Conservation (phyloP, 208 protist genomes). For the Strigomonas culicis region DNA sequence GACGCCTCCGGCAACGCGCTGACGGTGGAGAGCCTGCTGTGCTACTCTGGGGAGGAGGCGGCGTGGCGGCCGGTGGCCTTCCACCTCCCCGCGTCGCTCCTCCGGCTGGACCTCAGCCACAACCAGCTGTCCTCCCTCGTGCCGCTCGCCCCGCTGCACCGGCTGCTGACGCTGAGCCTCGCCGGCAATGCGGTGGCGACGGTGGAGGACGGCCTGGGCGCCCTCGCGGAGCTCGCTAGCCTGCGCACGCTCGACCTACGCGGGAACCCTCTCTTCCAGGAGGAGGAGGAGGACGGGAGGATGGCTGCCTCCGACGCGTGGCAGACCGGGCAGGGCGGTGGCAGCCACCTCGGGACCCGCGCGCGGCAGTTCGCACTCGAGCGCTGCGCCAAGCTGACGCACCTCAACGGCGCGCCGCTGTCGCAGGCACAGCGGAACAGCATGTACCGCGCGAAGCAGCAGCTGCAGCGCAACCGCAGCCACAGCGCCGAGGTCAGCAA, state of each 20-base stretch:
- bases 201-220: conserved; percentile 13
- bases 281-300: not conserved
- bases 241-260: conserved; percentile 59
- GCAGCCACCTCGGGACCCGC: not conserved
- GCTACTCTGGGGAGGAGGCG: too few species aligned
- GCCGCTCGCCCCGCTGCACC: conserved; percentile 27
- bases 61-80: not conserved
- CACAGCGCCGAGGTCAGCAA: not conserved
- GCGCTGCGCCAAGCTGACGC: conserved; percentile 20
- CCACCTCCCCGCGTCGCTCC: conserved; percentile 33
- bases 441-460: conserved; percentile 32
- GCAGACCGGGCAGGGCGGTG: not conserved
- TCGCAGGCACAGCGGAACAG: conserved; percentile 63
- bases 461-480: not conserved
- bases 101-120: conserved; percentile 27
- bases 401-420: conserved; percentile 52
- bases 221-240: conserved; percentile 28
- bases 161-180: conserved; percentile 43
- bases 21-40: conserved; percentile 28
- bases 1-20: conserved; percentile 64
- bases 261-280: conserved; percentile 41
- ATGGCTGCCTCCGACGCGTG: too few species aligned
- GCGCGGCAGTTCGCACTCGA: not conserved
- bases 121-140: conserved; percentile 51
- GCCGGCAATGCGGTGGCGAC: conserved; percentile 34